Base-by-base conservation (phyloP, 805 yeast genomes). In the Cyberlindnera galapagoensis region DNA sequence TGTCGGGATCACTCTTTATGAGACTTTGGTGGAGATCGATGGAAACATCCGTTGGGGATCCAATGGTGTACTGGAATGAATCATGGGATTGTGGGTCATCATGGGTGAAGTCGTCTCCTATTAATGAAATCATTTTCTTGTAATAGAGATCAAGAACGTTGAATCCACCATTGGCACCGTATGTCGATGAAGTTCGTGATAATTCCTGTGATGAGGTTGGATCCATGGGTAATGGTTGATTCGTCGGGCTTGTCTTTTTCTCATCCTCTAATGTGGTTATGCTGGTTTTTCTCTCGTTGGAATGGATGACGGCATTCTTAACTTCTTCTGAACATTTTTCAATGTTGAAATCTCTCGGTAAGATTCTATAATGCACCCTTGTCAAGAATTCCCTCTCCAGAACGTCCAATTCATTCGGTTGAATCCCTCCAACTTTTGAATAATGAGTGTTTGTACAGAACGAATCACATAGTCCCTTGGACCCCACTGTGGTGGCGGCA, bases 381-480 rank as follows among this genome's bases (percentile, higher is more conserved):
- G 72, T 71, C 27, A 90, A 67, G 49, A 92, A 87, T 56, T 92
- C 97, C 33, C 82, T 76, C 53, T 90, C 98, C 28, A 90, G 64
- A 34, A 90, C 68, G 56, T 92, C 92, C 44, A 88, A 63, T 52
- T 87, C 97, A 38, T 76, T 69, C 29, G 80, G 62, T 26, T 85
- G 85, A 5, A 87, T 81, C 39, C 98, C 97, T 4, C 98, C 98
- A 13, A 92, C 97, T 53, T 82, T 83, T 9, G 97, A 95, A 51
- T 92, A 90, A 56, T 92, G 96, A 27, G 80, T 71, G 57, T 88
- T 90, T 11, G 96, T 86, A 59, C 92, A 88, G 57, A 92, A 90
- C 17, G 88, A 80, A 59, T 90, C 98, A 57, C 95, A 87, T 43
- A 87, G 67, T 1, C 94, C 90, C 54, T 90, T 90, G 42, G 90